phyloP scores from a whole-genome alignment of 495 filamentous ascomycete species.

The Tuber microsphaerosporum region DNA sequence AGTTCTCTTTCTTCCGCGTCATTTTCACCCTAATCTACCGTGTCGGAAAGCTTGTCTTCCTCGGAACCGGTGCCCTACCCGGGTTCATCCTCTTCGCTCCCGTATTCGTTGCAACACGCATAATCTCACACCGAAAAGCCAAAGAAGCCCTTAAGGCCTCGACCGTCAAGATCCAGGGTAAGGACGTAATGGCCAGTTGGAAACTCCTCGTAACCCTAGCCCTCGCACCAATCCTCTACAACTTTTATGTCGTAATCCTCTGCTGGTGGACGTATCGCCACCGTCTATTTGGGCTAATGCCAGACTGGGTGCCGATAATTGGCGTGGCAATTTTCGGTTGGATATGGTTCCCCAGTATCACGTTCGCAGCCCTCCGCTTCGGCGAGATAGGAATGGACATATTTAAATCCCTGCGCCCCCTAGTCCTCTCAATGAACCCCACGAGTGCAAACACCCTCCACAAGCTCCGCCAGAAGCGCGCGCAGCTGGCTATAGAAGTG shows the following conservation, averaged over 20 bases:
- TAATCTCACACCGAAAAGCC: constrained; percentile 86
- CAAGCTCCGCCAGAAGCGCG: constrained; percentile 66
- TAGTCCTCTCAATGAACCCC: constrained; percentile 82
- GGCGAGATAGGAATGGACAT: constrained; percentile 99
- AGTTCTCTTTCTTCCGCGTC: constrained; percentile 67
- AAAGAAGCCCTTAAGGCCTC: constrained; percentile 84
- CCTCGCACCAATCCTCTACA: constrained; percentile 79
- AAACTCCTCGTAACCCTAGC: constrained; percentile 88
- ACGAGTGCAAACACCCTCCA: constrained; percentile 74
- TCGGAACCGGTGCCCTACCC: constrained; percentile 76
- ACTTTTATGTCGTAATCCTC: constrained; percentile 65
- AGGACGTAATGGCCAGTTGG: constrained; percentile 97
- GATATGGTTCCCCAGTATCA: constrained; percentile 77
- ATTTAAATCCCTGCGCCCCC: constrained; percentile 81
- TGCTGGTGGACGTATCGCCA: constrained; percentile 74
- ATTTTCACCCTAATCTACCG: constrained; percentile 73
- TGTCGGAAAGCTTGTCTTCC: constrained; percentile 62
- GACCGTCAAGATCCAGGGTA: constrained; percentile 85
- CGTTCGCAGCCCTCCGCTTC: constrained; percentile 88
- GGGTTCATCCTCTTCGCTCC: constrained; percentile 82
- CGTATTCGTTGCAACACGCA: constrained; percentile 81
- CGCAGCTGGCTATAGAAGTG: constrained; percentile 68
- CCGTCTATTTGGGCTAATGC: constrained; percentile 69
- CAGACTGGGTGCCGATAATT: constrained; percentile 74
- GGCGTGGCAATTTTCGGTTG: constrained; percentile 62